Evolutionary conservation across 495 filamentous ascomycete species (phyloP).

Genomic region (Neurospora intermedia): DNA sequence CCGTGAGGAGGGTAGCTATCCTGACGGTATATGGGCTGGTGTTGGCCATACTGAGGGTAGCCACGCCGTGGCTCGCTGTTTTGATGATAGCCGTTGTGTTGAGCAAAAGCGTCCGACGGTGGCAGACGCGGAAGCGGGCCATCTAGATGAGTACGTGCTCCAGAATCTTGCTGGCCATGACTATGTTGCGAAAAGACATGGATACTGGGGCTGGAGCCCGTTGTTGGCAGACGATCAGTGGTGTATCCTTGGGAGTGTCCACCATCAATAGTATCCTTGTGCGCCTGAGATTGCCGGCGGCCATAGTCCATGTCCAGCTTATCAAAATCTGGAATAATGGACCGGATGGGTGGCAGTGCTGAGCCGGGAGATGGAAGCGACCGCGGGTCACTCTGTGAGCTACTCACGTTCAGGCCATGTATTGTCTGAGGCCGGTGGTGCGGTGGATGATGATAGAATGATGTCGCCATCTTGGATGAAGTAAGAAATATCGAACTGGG

Average conservation of each 20-base stretch:
- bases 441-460: neutral
- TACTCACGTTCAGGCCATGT: neutral
- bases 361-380: neutral
- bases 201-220: neutral
- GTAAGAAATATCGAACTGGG: neutral
- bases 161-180: neutral
- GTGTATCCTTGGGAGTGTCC: neutral
- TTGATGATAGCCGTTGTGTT: neutral
- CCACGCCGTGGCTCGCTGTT: neutral
- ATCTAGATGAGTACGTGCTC: neutral
- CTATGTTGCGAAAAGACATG: neutral
- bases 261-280: neutral
- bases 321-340: neutral
- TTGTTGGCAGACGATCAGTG: neutral
- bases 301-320: neutral
- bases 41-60: neutral
- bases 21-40: neutral
- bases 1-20: neutral
- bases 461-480: neutral
- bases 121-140: neutral
- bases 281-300: neutral
- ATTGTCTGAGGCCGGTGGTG: neutral
- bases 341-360: neutral
- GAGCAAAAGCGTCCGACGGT: neutral
- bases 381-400: neutral